Conservation (phyloP, 2,329 filamentous ascomycete species). For the Beauveria medogensis region DNA sequence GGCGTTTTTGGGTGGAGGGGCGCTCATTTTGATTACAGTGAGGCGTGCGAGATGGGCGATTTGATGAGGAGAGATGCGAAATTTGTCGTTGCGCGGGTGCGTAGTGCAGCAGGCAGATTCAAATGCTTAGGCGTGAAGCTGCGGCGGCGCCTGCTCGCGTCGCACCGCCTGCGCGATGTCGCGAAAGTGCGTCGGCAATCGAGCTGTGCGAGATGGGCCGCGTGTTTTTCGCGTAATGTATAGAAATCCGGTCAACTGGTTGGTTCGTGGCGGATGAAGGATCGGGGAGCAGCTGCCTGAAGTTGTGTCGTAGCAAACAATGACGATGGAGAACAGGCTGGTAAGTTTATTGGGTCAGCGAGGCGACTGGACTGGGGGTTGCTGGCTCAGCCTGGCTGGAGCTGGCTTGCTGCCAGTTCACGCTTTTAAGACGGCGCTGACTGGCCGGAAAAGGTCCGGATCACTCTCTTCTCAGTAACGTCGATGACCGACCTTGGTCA, state of each 20-base stretch:
- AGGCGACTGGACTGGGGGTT: not conserved
- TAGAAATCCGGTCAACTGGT: not conserved
- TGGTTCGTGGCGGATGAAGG: not conserved
- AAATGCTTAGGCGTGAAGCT: not conserved
- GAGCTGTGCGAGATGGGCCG: not conserved
- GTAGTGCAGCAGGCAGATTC: slow-evolving; percentile 13
- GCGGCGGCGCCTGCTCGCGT: not conserved
- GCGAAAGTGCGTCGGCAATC: not conserved
- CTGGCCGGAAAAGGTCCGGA: no score
- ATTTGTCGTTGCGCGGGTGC: not conserved
- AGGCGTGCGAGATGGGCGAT: not conserved
- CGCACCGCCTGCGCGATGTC: slow-evolving; percentile 4
- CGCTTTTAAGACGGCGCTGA: no score
- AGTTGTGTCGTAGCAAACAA: not conserved
- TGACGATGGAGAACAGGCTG: not conserved
- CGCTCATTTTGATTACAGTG: slow-evolving; percentile 32
- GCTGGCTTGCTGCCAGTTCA: no score
- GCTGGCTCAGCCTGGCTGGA: no score
- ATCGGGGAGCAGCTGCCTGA: not conserved
- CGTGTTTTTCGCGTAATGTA: not conserved
- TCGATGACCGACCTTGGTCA: no score
- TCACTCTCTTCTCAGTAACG: no score
- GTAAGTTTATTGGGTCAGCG: not conserved
- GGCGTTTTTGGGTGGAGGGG: slow-evolving; percentile 27
- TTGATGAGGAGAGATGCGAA: not conserved